phyloP scores from a whole-genome alignment of 192 early-diverging fungal genomes.

The Glomus cerebriforme region DNA sequence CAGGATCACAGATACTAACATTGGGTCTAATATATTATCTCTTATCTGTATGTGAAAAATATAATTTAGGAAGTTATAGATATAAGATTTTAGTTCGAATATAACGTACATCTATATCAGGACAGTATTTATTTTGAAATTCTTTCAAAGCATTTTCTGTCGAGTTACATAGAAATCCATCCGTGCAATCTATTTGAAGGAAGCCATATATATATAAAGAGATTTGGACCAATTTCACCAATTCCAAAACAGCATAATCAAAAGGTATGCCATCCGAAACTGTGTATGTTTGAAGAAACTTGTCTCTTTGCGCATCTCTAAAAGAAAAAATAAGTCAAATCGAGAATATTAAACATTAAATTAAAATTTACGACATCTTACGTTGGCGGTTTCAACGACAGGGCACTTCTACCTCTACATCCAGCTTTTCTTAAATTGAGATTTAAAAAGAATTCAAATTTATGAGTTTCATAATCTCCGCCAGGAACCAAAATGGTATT shows the following conservation, averaged over 20 bases:
- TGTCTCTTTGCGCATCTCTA: conserved; percentile 45
- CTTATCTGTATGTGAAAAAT: conserved; percentile 14
- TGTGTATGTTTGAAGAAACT: conserved; percentile 44
- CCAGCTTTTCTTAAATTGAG: conserved; percentile 44
- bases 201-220: conserved; percentile 40
- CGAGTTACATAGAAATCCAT: conserved; percentile 46
- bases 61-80: not conserved
- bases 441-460: conserved; percentile 43
- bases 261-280: conserved; percentile 40
- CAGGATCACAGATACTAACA: conserved; percentile 41
- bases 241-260: conserved; percentile 41
- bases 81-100: not conserved
- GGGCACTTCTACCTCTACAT: conserved; percentile 43
- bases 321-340: not conserved
- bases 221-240: conserved; percentile 44
- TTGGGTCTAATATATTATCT: conserved; percentile 47
- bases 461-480: conserved; percentile 46
- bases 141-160: conserved; percentile 36
- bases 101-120: conserved; percentile 19
- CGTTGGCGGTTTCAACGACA: conserved; percentile 43
- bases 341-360: not conserved
- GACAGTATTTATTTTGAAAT: conserved; percentile 37
- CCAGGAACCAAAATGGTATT: conserved; percentile 47
- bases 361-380: conserved; percentile 12
- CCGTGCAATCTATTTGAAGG: conserved; percentile 38